These are phyloP conservation scores for Asterophora lycoperdoides DNA, from an alignment of 768 basidiomycete genomes.

Conservation along the genomic window DNA sequence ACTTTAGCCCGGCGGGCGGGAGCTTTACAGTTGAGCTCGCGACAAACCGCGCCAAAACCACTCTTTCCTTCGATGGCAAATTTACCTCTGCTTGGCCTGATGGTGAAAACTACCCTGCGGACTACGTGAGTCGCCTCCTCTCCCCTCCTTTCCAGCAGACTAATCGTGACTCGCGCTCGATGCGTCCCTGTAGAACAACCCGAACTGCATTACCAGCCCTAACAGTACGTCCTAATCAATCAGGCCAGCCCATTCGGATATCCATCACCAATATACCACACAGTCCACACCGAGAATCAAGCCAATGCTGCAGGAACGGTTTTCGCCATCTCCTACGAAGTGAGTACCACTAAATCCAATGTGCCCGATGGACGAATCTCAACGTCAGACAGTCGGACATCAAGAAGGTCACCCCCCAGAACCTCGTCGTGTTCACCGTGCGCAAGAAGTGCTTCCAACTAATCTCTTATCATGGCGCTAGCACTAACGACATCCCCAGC, in stretches of 20 bases:
- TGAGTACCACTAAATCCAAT: constrained; percentile 14
- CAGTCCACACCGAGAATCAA: constrained; percentile 52
- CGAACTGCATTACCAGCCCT: constrained; percentile 41
- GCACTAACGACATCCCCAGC: constrained; percentile 22
- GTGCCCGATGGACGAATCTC: neutral
- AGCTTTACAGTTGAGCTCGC: constrained; percentile 47
- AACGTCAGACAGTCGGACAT: constrained; percentile 38
- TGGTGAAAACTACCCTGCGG: constrained; percentile 38
- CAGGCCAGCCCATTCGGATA: neutral
- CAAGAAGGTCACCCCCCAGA: constrained; percentile 39
- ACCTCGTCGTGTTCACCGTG: constrained; percentile 49
- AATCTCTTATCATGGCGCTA: neutral
- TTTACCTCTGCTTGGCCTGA: constrained; percentile 42
- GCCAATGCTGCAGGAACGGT: constrained; percentile 50
- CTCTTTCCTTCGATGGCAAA: constrained; percentile 37
- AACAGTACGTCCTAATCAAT: constrained; percentile 42
- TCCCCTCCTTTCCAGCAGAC: neutral
- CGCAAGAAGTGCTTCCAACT: constrained; percentile 36
- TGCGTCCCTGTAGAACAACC: constrained; percentile 21
- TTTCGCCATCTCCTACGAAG: constrained; percentile 52
- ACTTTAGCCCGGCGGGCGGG: constrained; percentile 47
- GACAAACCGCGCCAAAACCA: constrained; percentile 44
- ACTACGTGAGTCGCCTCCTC: constrained; percentile 33
- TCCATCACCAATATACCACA: neutral
- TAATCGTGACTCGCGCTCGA: neutral